phyloP scores from a whole-genome alignment of 139 green algal species.

The Volvox reticuliferus region DNA sequence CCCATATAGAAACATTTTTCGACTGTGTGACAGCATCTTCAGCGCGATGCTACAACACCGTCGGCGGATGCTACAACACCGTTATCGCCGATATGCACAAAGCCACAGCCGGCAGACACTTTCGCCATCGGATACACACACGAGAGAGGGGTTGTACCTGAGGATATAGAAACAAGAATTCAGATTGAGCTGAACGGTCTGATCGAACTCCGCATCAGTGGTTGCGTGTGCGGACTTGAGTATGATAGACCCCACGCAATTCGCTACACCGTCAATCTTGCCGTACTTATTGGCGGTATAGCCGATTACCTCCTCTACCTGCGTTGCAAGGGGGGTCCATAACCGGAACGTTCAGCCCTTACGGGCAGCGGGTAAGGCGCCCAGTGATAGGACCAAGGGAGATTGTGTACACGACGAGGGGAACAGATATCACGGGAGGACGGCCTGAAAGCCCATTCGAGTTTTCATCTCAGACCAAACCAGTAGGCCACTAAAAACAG shows the following conservation, averaged over 20 bases:
- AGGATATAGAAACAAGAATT: slow-evolving; percentile 85
- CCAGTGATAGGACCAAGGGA: background rate
- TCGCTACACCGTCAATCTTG: slow-evolving; percentile 77
- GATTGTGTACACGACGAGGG: background rate
- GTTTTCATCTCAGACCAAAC: too few species aligned
- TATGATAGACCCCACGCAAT: slow-evolving; percentile 81
- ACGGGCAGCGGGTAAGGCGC: background rate
- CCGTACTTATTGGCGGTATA: slow-evolving; percentile 58
- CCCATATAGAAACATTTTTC: too few species aligned
- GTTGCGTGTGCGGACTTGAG: slow-evolving; percentile 85
- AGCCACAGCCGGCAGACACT: too few species aligned
- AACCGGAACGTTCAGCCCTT: background rate
- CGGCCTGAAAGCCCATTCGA: background rate
- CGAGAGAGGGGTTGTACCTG: slow-evolving; percentile 28
- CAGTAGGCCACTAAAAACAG: too few species aligned
- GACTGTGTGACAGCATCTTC: too few species aligned
- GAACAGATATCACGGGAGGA: background rate
- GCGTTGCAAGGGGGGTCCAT: background rate
- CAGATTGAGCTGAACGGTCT: slow-evolving; percentile 75
- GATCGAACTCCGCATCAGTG: slow-evolving; percentile 70
- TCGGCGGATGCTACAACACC: too few species aligned
- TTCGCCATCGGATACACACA: too few species aligned
- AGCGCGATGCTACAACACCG: too few species aligned
- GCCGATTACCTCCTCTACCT: slow-evolving; percentile 69
- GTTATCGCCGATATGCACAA: too few species aligned